A percentile compares a stretch with the other conserved stretches of the same genome.
Evolutionary conservation across 2,329 filamentous ascomycete species (phyloP).

Genomic region (Calonectria hongkongensis): DNA sequence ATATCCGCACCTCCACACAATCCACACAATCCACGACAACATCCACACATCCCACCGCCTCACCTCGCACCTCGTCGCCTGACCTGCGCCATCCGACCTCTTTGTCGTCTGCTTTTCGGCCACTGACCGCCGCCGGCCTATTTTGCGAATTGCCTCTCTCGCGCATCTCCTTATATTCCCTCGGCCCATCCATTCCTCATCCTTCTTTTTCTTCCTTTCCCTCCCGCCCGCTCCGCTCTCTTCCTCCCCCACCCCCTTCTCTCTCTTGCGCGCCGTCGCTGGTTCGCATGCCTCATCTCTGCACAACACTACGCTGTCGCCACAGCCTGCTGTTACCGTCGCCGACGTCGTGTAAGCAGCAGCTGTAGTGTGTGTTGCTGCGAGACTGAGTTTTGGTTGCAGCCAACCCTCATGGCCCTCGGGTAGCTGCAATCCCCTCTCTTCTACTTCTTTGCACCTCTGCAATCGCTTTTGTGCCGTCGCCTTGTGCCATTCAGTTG

Average conservation of each 20-base stretch:
- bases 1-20: slow-evolving; percentile 43
- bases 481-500: slow-evolving; percentile 31
- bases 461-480: slow-evolving; percentile 38
- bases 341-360: slow-evolving; percentile 50
- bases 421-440: slow-evolving; percentile 54
- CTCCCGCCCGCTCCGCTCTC: slow-evolving; percentile 44
- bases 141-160: slow-evolving; percentile 54
- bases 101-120: slow-evolving; percentile 35
- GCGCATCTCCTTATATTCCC: slow-evolving; percentile 20
- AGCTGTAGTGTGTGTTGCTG: slow-evolving; percentile 50
- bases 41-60: slow-evolving; percentile 47
- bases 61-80: slow-evolving; percentile 51
- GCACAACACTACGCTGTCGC: slow-evolving; percentile 56
- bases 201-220: slow-evolving; percentile 22
- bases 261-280: slow-evolving; percentile 47
- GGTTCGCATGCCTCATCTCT: slow-evolving; percentile 60
- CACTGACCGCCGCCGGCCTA: slow-evolving; percentile 51
- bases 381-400: slow-evolving; percentile 48
- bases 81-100: slow-evolving; percentile 47
- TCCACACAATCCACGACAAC: slow-evolving; percentile 39
- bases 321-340: slow-evolving; percentile 50
- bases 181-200: slow-evolving; percentile 27
- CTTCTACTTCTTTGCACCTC: slow-evolving; percentile 16
- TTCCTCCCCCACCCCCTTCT: slow-evolving; percentile 41
- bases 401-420: slow-evolving; percentile 54